Conservation (phyloP, 345 rosid genomes). For the Eucalyptus sp. region DNA sequence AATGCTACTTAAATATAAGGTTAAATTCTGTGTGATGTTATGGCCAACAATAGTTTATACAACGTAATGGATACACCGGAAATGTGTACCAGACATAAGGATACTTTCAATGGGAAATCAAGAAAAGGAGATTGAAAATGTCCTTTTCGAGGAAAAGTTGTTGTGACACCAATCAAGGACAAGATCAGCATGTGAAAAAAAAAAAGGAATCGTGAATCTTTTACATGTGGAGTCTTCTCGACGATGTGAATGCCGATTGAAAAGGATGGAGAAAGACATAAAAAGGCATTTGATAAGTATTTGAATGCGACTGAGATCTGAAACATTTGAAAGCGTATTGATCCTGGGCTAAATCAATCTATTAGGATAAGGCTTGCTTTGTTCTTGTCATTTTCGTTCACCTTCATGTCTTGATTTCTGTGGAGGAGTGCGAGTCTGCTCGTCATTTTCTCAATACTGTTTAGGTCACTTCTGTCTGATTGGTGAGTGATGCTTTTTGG, state of each 20-base stretch:
- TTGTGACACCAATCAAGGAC: neutral
- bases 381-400: neutral
- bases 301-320: neutral
- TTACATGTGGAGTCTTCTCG: neutral
- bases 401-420: neutral
- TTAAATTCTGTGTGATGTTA: neutral
- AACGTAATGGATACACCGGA: neutral
- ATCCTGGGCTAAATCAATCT: neutral
- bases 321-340: neutral
- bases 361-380: neutral
- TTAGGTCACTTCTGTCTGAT: neutral
- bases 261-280: neutral
- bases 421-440: neutral
- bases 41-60: neutral
- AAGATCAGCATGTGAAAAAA: neutral
- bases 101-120: neutral
- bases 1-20: neutral
- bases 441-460: neutral
- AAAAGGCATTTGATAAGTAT: neutral
- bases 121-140: neutral
- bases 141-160: neutral
- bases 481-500: neutral
- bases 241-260: neutral
- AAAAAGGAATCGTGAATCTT: neutral
- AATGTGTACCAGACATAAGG: neutral